Conservation (phyloP, 2,329 filamentous ascomycete species). For the Sarocladium brachiariae region DNA sequence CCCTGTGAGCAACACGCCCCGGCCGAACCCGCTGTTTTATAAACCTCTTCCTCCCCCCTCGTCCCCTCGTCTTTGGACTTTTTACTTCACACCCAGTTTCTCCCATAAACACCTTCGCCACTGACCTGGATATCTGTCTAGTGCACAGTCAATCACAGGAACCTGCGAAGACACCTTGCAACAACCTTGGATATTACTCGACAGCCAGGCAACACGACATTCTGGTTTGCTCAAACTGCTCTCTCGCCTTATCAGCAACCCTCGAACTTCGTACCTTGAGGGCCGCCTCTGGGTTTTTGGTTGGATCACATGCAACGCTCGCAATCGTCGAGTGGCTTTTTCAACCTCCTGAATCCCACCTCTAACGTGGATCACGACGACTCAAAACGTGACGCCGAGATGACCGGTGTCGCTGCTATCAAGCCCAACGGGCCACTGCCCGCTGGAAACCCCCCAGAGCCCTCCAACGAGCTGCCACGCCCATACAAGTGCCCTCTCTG, state of each 20-base stretch:
- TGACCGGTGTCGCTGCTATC: conserved; percentile 50
- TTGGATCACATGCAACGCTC: conserved; percentile 66
- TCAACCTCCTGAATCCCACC: conserved; percentile 63
- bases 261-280: conserved; percentile 1
- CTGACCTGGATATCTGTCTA: not conserved
- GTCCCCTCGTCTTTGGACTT: conserved; percentile 4
- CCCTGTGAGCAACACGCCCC: conserved; percentile 8
- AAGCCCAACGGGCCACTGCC: conserved; percentile 58
- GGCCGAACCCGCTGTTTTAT: conserved; percentile 11
- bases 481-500: conserved; percentile 98
- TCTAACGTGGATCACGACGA: conserved; percentile 19
- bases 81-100: conserved; percentile 9
- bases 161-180: not conserved
- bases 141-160: not conserved
- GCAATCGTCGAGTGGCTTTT: conserved; percentile 67
- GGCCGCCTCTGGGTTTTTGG: conserved; percentile 6
- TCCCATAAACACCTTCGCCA: not conserved
- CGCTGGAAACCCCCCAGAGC: conserved; percentile 43
- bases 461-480: conserved; percentile 67
- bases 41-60: conserved; percentile 9
- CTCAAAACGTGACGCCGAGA: conserved; percentile 33
- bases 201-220: not conserved
- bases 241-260: not conserved
- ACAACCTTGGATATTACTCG: conserved; percentile 1
- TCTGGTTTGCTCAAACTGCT: not conserved